Evolutionary conservation across 108 stramenopile genomes (phyloP).

Genomic region (Chaetoceros muelleri): DNA sequence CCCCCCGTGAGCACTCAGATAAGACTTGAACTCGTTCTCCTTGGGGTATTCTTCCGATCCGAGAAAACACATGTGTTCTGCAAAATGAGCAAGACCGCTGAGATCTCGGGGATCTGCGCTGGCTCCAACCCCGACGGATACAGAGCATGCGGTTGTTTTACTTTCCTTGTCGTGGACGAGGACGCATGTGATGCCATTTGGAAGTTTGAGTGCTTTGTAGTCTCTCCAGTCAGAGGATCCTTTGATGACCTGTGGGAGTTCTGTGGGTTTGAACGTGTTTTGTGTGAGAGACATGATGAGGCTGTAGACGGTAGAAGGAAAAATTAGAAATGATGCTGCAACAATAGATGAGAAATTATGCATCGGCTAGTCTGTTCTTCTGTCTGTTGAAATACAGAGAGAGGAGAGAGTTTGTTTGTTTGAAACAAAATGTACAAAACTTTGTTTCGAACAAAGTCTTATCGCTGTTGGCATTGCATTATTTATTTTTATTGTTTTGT

Average conservation of each 20-base stretch:
- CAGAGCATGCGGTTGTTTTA: conserved; percentile 69
- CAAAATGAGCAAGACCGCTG: conserved; percentile 84
- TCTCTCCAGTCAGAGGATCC: conserved; percentile 66
- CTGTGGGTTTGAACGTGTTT: conserved; percentile 6
- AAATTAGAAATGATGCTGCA: too few species aligned
- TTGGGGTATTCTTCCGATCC: conserved; percentile 63
- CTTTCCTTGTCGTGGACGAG: conserved; percentile 64
- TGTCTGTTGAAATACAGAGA: too few species aligned
- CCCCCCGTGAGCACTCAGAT: conserved; percentile 62
- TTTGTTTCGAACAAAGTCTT: too few species aligned
- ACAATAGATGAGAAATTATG: too few species aligned
- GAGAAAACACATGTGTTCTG: conserved; percentile 88
- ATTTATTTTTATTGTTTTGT: too few species aligned
- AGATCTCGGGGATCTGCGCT: conserved; percentile 58
- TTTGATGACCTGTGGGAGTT: conserved; percentile 39
- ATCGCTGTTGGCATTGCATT: too few species aligned
- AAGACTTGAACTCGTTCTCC: conserved; percentile 79
- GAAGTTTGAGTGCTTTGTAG: conserved; percentile 46
- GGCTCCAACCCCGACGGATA: conserved; percentile 53
- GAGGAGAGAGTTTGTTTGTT: too few species aligned
- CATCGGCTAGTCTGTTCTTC: too few species aligned
- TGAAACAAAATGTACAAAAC: too few species aligned
- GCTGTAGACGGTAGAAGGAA: too few species aligned
- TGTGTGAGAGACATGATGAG: too few species aligned
- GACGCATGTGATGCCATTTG: conserved; percentile 33